Evolutionary conservation across 176 grass and related monocot genomes (phyloP).

Genomic region (Poa pratensis): DNA sequence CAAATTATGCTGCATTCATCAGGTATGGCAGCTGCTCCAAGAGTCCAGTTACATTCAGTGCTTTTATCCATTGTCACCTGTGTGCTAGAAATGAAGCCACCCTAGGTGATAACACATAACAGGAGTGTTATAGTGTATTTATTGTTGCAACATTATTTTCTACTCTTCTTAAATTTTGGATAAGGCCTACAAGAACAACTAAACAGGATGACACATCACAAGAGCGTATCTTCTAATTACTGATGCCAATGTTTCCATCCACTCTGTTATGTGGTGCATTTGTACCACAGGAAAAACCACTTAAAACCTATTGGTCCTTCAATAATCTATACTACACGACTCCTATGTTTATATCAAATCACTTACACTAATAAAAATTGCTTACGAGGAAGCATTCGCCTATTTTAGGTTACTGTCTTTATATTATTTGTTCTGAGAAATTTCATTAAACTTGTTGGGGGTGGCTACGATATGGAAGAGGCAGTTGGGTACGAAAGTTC

Average conservation of each 20-base stretch:
- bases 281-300: background rate
- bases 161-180: conserved; percentile 11
- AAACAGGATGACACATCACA: background rate
- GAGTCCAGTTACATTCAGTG: background rate
- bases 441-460: background rate
- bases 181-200: background rate
- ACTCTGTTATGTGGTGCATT: conserved; percentile 14
- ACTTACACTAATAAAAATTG: conserved; percentile 9
- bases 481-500: background rate
- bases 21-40: conserved; percentile 46
- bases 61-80: conserved; percentile 12
- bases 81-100: conserved; percentile 26
- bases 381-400: background rate
- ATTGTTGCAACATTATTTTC: conserved; percentile 8
- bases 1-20: conserved; percentile 97
- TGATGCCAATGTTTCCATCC: background rate
- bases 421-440: background rate
- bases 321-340: background rate
- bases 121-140: background rate
- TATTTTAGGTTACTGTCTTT: background rate
- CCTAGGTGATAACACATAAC: background rate
- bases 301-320: conserved; percentile 17
- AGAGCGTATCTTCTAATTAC: conserved; percentile 22
- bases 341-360: background rate
- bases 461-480: background rate